Conservation (phyloP, 306 rosid species). For the Quercus ilex region DNA sequence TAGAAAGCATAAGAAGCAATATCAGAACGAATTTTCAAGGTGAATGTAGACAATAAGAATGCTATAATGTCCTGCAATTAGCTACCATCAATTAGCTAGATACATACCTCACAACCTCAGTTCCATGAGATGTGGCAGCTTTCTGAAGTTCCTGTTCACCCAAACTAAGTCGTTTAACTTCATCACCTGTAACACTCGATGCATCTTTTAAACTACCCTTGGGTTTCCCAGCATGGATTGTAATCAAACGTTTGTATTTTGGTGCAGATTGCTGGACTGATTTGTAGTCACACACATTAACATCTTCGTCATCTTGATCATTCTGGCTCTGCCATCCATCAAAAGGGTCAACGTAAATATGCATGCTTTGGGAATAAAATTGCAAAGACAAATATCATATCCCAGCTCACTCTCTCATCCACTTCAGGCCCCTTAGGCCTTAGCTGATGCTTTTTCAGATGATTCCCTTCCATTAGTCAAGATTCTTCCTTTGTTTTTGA, state of each 20-base stretch:
- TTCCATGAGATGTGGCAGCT: slow-evolving; percentile 47
- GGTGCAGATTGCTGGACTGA: slow-evolving; percentile 39
- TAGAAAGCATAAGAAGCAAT: slow-evolving; percentile 28
- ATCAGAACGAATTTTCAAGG: slow-evolving; percentile 6
- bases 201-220: slow-evolving; percentile 57
- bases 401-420: slow-evolving; percentile 47
- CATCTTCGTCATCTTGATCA: slow-evolving; percentile 49
- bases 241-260: slow-evolving; percentile 69
- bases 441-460: slow-evolving; percentile 36
- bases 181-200: slow-evolving; percentile 33
- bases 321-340: slow-evolving; percentile 40
- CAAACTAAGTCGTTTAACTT: slow-evolving; percentile 82
- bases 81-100: background rate
- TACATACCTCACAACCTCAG: slow-evolving; percentile 65
- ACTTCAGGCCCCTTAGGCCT: slow-evolving; percentile 18
- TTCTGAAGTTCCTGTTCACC: slow-evolving; percentile 67
- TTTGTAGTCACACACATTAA: slow-evolving; percentile 35
- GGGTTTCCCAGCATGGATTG: slow-evolving; percentile 92
- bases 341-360: slow-evolving; percentile 5
- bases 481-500: slow-evolving; percentile 29
- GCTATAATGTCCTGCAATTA: background rate
- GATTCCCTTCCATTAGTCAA: slow-evolving; percentile 39
- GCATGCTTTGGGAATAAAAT: slow-evolving; percentile 11
- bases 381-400: background rate
- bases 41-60: background rate